These are phyloP conservation scores for Caloboletus firmus DNA, from an alignment of 1,284 basidiomycete species.

Conservation along the genomic window DNA sequence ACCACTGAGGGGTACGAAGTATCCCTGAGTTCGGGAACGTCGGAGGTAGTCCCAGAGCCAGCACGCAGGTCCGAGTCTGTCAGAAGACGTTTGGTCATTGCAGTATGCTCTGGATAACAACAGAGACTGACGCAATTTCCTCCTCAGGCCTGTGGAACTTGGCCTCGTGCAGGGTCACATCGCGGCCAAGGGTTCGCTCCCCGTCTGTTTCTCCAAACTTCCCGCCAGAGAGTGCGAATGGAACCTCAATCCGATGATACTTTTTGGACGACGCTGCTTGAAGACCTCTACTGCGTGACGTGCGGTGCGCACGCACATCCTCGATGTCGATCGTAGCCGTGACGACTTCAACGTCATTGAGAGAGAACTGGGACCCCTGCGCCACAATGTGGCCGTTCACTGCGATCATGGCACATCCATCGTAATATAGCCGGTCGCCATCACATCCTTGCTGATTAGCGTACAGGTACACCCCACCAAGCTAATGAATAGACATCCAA, in stretches of 20 bases:
- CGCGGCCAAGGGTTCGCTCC: constrained; percentile 51
- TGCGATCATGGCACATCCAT: constrained; percentile 95
- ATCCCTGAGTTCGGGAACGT: constrained; percentile 91
- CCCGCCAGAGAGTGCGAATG: constrained; percentile 73
- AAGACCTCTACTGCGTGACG: constrained; percentile 80
- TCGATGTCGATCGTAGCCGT: constrained; percentile 95
- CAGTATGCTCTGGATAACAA: background rate
- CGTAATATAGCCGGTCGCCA: constrained; percentile 96
- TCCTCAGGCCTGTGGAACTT: constrained; percentile 89
- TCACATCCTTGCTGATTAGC: constrained; percentile 99
- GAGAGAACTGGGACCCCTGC: constrained; percentile 95
- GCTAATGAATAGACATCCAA: constrained; percentile 44
- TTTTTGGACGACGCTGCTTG: constrained; percentile 78
- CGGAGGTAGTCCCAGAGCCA: constrained; percentile 99
- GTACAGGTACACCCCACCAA: constrained; percentile 96
- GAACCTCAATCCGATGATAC: constrained; percentile 79
- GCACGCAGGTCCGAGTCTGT: constrained; percentile 91
- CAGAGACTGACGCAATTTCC: constrained; percentile 84
- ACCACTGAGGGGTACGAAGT: constrained; percentile 96
- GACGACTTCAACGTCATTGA: constrained; percentile 94
- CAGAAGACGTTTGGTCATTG: constrained; percentile 5
- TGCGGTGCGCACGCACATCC: constrained; percentile 87
- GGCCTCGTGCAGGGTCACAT: constrained; percentile 53
- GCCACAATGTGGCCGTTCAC: constrained; percentile 92
- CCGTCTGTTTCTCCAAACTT: constrained; percentile 58